Percentiles rank a stretch among this genome's conserved stretches.
These are phyloP conservation scores for Zygoascus bituminiphila DNA, from an alignment of 805 yeast species.

Conservation along the genomic window DNA sequence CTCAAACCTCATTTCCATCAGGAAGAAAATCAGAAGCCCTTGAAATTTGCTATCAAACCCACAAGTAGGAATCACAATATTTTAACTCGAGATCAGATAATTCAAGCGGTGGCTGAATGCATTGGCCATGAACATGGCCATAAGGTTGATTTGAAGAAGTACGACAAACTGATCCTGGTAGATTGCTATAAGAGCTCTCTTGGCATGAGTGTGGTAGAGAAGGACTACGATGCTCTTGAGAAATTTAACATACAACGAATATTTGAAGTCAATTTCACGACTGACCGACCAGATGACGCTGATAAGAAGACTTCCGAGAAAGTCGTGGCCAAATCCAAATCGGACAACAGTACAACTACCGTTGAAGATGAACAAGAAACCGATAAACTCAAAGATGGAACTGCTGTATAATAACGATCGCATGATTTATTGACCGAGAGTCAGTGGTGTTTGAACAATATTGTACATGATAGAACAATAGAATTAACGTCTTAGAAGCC, in stretches of 20 bases:
- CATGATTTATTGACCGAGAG: too few species aligned
- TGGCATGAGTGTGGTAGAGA: slow-evolving; percentile 74
- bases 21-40: slow-evolving; percentile 29
- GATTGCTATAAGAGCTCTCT: slow-evolving; percentile 85
- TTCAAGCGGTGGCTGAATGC: slow-evolving; percentile 57
- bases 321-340: too few species aligned
- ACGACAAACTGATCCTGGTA: slow-evolving; percentile 69
- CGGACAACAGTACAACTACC: too few species aligned
- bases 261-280: background rate
- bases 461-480: too few species aligned
- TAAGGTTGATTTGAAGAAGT: slow-evolving; percentile 68
- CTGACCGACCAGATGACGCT: too few species aligned
- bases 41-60: slow-evolving; percentile 72
- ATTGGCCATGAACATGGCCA: slow-evolving; percentile 69
- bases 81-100: slow-evolving; percentile 63
- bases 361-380: too few species aligned
- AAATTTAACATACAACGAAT: slow-evolving; percentile 71
- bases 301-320: too few species aligned
- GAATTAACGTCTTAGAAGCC: too few species aligned
- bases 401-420: too few species aligned
- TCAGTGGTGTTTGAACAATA: too few species aligned
- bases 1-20: slow-evolving; percentile 61
- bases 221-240: slow-evolving; percentile 48
- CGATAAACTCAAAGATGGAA: too few species aligned
- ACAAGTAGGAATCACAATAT: slow-evolving; percentile 70